Base-by-base conservation (phyloP, 73 alveolate species). In the Effrenium voratum region DNA sequence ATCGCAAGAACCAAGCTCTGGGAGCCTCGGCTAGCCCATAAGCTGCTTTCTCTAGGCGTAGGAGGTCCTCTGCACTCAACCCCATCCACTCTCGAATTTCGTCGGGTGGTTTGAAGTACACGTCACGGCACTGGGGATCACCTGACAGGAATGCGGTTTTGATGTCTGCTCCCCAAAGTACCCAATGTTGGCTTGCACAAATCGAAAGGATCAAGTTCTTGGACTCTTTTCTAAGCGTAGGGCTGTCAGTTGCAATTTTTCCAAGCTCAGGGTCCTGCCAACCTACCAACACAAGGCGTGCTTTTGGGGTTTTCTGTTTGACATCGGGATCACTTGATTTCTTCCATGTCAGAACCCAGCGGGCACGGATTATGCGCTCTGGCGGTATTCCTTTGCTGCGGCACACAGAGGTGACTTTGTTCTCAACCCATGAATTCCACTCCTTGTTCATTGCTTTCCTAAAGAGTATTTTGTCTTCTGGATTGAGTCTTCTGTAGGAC, bases 21-120 rank as follows among this genome's bases (percentile, higher is more conserved):
- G 88, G 88, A 40, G 88, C 88, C n/a, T 82, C 93, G 2, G 93
- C 93, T 13, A 82, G 40, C 1, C 93, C 93, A 19, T 82, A 82
- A 3, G 93, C 93, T 3, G 93, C 93, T 22, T 82, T 82, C 0
- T 82, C 77, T 1, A 82, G 76, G 0, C 93, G 77, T 1, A 82
- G 63, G 2, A 82, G 38, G 22, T 82, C 93, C 0, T 82, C 93
- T 12, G 0, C 34, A 2, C 55, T 34, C 16, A 47, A 41, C 0
- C 50, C 6, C 24, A 82, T 10, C 76, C 66, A 49, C 44, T 82
- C 93, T 24, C 24, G 2, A 0, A 82, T 19, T 52, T 82, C 93
- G 0, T 19, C 26, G 0, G 93, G 93, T 2, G 93, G 93, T 5
- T 36, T 5, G 55, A 82, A 82, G 75, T n/a, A 47, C n/a, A 82